Evolutionary conservation across 2,329 filamentous ascomycete genomes (phyloP), one percentile per base, ranked within the genome.

Genomic region (Botrytis elliptica): DNA sequence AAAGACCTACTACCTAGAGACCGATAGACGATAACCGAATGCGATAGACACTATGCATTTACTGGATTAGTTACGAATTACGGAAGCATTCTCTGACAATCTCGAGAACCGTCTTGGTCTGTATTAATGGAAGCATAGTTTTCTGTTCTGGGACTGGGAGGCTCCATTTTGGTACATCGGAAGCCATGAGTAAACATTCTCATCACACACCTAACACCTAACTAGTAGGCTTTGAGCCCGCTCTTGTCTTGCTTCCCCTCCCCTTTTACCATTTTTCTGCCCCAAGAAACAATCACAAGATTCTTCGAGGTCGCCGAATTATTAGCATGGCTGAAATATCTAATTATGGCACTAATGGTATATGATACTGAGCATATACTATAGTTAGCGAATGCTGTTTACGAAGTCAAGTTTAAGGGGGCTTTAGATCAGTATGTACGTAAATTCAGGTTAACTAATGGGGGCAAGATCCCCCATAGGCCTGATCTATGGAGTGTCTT

Each of bases 241-340:
- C 55, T 55, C 46, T 55, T 57, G 36, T 38, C 49, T 68, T 68
- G 49, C 52, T 40, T 57, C 65, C 36, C 62, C 42, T n/a, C 57
- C 68, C 40, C 29, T 49, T 63, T 69, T 22, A n/a, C 46, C 25
- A 33, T 44, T 22, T 69, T 14, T 29, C 62, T 71, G 18, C 25
- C 25, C 59, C 4, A 64, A 66, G 7, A 25, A 25, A 65, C 36
- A 52, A 65, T 52, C 69, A 71, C 60, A 52, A 25, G 59, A 71
- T 25, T 64, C 33, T 49, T 68, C 20, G 46, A 71, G 69, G 69
- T 71, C 69, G 69, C 40, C 69, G 69, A 71, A 33, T 40, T 52
- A 33, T 40, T 40, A 52, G n/a, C 44, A 55, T 40, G 55, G 42
- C 59, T 65, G 18, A 52, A 52, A 52, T 57, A 40, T 65, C 69